Base-by-base conservation (phyloP, 2,329 filamentous ascomycete genomes). In the Trichoderma koningiopsis region DNA sequence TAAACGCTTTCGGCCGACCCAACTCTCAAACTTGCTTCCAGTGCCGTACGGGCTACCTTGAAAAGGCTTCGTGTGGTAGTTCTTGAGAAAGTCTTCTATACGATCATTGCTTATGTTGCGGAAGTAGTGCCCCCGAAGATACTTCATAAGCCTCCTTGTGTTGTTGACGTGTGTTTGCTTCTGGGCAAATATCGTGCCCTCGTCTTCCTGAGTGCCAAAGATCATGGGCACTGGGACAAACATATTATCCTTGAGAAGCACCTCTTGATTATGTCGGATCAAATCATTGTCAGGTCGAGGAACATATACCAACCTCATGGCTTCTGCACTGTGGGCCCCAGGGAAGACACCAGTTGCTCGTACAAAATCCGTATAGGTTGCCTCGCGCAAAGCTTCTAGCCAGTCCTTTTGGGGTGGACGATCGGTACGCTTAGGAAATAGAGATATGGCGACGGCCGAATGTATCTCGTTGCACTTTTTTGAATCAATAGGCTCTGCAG, bases 401-500 rank as follows among this genome's bases (percentile, higher is more conserved):
- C 87, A 88, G 74, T 92, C 85, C 1, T 77, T 74, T 11, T 14
- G 14, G 4, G 2, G 4, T 14, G 33, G 33, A 35, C 13, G 11
- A 35, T 35, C 33, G 33, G 3, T 11, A 1, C 11, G 11, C 11
- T 4, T 4, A 4, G 3, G 33, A 35, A 1, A 5, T 5, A 87
- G 87, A 29, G 82, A 81, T 2, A 77, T 73, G 6, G 90, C 86
- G 3, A 94, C 85, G 0, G 80, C 78, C 74, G 92, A 83, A 75
- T 92, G 93, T 5, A 87, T 80, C 1, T 77, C 81, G 75, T 94
- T 91, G 0, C 84, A 87, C 77, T 92, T 92, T 16, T 82, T 78
- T 31, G 86, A 85, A 73, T 93, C 90, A 0, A 93, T 86, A 0
- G 85, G 82, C 24, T 88, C 86, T 0, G 89, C 84, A 0, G 90